A percentile compares a stretch with the other conserved stretches of the same genome.
These are phyloP conservation scores for Rhynchosporium agropyri DNA, from an alignment of 2,329 filamentous ascomycete genomes.

Conservation along the genomic window DNA sequence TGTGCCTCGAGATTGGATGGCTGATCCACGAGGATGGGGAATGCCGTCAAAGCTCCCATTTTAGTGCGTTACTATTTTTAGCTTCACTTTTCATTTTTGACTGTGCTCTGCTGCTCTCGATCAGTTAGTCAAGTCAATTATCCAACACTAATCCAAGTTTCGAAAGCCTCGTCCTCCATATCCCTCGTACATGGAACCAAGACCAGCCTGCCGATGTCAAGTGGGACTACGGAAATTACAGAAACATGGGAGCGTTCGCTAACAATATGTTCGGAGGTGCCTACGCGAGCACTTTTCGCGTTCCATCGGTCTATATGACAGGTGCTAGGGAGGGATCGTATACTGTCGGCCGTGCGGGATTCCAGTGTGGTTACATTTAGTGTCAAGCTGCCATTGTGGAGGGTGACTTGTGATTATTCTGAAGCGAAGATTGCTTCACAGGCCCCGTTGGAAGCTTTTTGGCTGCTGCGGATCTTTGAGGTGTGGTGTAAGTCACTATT, in stretches of 20 bases:
- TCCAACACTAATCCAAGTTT: neutral
- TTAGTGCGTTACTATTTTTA: neutral
- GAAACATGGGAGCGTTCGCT: slow-evolving; percentile 5
- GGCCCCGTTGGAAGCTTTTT: no score
- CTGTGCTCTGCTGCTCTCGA: no score
- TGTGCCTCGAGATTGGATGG: slow-evolving; percentile 2
- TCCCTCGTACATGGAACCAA: slow-evolving; percentile 13
- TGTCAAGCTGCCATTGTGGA: neutral
- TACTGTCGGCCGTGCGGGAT: slow-evolving; percentile 10
- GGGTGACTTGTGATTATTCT: neutral
- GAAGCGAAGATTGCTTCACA: neutral
- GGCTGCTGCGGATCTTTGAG: no score
- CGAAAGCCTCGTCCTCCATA: slow-evolving; percentile 4
- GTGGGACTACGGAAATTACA: slow-evolving; percentile 6
- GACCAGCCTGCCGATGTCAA: neutral
- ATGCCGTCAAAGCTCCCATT: slow-evolving; percentile 1
- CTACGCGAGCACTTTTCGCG: slow-evolving; percentile 7
- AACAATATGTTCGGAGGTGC: slow-evolving; percentile 5
- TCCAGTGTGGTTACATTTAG: neutral
- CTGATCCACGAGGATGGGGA: slow-evolving; percentile 1
- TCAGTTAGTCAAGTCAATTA: neutral
- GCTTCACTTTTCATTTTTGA: neutral
- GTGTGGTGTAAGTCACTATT: no score
- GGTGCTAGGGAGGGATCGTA: slow-evolving; percentile 9
- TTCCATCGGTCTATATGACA: slow-evolving; percentile 9